phyloP scores from a whole-genome alignment of 352 stramenopile genomes.

The Pythium guiyangense region DNA sequence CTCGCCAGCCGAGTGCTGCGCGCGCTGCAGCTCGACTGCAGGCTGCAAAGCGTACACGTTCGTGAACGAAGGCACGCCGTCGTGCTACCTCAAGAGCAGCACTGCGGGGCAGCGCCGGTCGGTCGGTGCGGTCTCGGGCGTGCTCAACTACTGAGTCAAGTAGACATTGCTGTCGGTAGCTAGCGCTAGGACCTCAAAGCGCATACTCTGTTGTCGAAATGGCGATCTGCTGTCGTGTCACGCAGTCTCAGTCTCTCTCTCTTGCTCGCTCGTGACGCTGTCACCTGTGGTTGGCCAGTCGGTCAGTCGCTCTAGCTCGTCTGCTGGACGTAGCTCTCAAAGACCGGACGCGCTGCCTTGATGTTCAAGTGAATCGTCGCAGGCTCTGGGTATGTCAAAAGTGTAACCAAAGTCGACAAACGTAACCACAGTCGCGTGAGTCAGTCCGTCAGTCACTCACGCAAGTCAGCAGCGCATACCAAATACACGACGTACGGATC shows the following conservation, averaged over 20 bases:
- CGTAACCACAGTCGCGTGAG: no score
- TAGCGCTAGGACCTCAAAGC: no score
- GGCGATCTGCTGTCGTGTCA: no score
- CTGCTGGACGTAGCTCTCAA: slow-evolving; percentile 96
- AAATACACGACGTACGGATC: slow-evolving; percentile 55
- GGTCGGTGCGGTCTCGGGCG: neutral
- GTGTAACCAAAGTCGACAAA: no score
- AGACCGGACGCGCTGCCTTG: slow-evolving; percentile 92
- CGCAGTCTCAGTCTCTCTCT: neutral
- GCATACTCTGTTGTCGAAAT: no score
- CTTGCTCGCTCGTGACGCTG: neutral
- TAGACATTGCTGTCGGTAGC: no score
- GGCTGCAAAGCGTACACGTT: slow-evolving; percentile 44
- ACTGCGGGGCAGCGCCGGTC: neutral
- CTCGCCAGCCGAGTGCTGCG: slow-evolving; percentile 28
- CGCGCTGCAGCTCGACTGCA: slow-evolving; percentile 27
- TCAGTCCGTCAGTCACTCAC: no score
- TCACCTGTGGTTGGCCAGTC: neutral
- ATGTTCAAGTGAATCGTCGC: slow-evolving; percentile 97
- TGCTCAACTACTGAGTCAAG: neutral
- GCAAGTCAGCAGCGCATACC: no score
- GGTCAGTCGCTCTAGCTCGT: slow-evolving; percentile 42
- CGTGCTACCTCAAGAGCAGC: slow-evolving; percentile 35
- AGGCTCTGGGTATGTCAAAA: slow-evolving; percentile 50
- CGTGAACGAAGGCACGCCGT: slow-evolving; percentile 23